Percentiles rank a stretch among this genome's conserved stretches.
phyloP scores from a whole-genome alignment of 2,329 filamentous ascomycete genomes.

The Trichoderma breve region DNA sequence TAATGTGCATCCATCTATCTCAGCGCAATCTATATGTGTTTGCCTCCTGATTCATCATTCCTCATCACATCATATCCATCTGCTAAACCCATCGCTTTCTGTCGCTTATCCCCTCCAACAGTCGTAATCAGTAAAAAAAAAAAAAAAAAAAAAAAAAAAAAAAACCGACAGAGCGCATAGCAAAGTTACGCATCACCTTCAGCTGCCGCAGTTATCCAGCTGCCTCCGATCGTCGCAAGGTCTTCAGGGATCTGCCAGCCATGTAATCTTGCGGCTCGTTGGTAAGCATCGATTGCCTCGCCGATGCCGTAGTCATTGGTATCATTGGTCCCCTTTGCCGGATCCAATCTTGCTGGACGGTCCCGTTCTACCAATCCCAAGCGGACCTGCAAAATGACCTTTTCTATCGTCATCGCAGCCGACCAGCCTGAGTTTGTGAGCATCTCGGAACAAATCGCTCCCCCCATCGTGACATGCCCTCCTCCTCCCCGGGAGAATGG shows the following conservation, averaged over 20 bases:
- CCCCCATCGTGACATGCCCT: constrained; percentile 80
- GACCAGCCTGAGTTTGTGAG: constrained; percentile 83
- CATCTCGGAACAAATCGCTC: constrained; percentile 80
- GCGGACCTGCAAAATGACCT: constrained; percentile 75
- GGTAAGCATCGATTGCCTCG: constrained; percentile 74
- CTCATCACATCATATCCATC: not conserved
- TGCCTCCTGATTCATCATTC: not conserved
- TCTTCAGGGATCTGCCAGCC: constrained; percentile 71
- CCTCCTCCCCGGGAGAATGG: constrained; percentile 71
- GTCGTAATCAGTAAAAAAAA: not conserved
- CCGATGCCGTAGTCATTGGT: constrained; percentile 58
- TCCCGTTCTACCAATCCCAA: constrained; percentile 70
- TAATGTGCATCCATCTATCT: not conserved
- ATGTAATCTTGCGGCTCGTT: constrained; percentile 62
- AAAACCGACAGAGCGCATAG: too few relatives aligned
- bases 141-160: too few relatives aligned
- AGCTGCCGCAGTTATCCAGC: not conserved
- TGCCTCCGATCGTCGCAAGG: not conserved
- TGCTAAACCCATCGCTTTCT: not conserved
- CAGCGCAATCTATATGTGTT: not conserved
- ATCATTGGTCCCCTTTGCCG: not conserved
- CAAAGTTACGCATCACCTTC: not conserved
- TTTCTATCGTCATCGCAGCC: constrained; percentile 70
- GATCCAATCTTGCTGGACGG: constrained; percentile 69
- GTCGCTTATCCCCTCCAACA: not conserved